These are phyloP conservation scores for Helianthus annuus DNA, from an alignment of 129 eudicot genomes.

Conservation along the genomic window HanXRQr2.0-SUNRISE NC_035445.2:123228197-123228696, in stretches of 20 bases:
- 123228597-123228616: constrained; percentile 1
- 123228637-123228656: constrained; percentile 27
- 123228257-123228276: constrained; percentile 52
- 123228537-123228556: constrained; percentile 41
- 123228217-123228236: constrained; percentile 86
- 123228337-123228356: constrained; percentile 87
- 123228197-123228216: constrained; percentile 70
- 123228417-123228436: constrained; percentile 79
- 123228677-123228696: constrained; percentile 86
- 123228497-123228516: constrained; percentile 53
- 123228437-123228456: constrained; percentile 78
- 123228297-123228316: constrained; percentile 87
- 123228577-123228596: not conserved
- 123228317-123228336: constrained; percentile 77
- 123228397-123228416: constrained; percentile 91
- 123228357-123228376: constrained; percentile 77
- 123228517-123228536: constrained; percentile 72
- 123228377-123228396: constrained; percentile 88
- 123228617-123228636: constrained; percentile 16
- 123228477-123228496: constrained; percentile 70
- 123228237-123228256: constrained; percentile 88
- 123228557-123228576: constrained; percentile 51
- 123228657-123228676: constrained; percentile 43
- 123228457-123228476: constrained; percentile 89
- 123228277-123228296: constrained; percentile 67